These are phyloP conservation scores for Colletotrichum shisoi DNA, from an alignment of 2,329 filamentous ascomycete species.

Conservation along the genomic window DNA sequence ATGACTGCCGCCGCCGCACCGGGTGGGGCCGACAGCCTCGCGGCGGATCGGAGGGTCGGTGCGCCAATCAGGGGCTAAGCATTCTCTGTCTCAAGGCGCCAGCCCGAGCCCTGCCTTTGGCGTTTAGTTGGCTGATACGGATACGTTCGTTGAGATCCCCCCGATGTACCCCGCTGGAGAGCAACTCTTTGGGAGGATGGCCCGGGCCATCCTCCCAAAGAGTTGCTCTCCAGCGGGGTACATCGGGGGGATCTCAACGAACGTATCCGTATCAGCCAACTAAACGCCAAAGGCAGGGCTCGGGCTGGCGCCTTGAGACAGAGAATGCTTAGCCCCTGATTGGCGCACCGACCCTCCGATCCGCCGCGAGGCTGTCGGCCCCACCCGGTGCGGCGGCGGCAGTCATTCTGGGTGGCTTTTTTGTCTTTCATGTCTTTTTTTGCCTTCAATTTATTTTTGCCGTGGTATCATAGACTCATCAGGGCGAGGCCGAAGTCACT, in stretches of 20 bases:
- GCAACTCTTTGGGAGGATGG: not conserved
- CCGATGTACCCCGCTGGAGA: conserved; percentile 28
- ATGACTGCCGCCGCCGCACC: conserved; percentile 13
- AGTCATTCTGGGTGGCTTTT: conserved; percentile 1
- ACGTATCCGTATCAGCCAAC: conserved; percentile 18
- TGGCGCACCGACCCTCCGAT: conserved; percentile 31
- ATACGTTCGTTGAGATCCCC: conserved; percentile 18
- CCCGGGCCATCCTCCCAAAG: not conserved
- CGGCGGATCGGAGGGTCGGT: conserved; percentile 29
- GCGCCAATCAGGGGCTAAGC: conserved; percentile 29
- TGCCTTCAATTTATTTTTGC: not conserved
- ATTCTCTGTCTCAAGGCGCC: conserved; percentile 24
- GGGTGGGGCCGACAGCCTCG: conserved; percentile 27
- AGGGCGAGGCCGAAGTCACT: not conserved
- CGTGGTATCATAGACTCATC: not conserved
- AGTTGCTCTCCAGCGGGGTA: conserved; percentile 28
- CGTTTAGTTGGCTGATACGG: conserved; percentile 26
- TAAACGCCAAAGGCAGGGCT: conserved; percentile 7
- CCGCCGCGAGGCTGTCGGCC: conserved; percentile 24
- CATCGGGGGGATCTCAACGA: conserved; percentile 19
- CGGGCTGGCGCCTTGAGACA: conserved; percentile 19
- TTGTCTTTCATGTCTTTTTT: not conserved
- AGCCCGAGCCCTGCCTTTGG: conserved; percentile 5
- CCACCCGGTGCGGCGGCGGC: conserved; percentile 24
- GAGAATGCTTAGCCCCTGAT: conserved; percentile 28